phyloP scores from a whole-genome alignment of 1,284 basidiomycete species.

The Ceratobasidium sp. region DNA sequence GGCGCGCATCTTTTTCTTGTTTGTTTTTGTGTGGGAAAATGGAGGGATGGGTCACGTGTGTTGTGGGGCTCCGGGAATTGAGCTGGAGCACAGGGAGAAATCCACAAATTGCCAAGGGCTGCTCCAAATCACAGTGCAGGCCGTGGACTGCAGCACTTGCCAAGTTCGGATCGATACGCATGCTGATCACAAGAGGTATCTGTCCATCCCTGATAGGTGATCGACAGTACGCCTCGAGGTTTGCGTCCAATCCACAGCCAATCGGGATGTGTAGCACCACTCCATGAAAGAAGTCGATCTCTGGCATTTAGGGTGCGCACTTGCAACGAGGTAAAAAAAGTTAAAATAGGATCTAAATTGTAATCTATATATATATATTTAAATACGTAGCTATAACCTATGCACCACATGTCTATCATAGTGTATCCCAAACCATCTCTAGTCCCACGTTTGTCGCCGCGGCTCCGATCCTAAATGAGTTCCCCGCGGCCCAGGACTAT shows the following conservation, averaged over 20 bases:
- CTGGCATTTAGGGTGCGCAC: not conserved
- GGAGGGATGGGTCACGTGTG: constrained; percentile 11
- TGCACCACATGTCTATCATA: not conserved
- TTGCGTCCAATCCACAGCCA: not conserved
- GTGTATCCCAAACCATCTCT: constrained; percentile 3
- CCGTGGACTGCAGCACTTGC: not conserved
- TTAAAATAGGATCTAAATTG: not conserved
- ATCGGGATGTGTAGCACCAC: not conserved
- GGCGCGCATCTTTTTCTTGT: not conserved
- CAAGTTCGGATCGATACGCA: constrained; percentile 20
- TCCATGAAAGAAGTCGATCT: not conserved
- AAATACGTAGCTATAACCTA: not conserved
- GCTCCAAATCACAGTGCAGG: not conserved
- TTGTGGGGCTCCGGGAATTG: constrained; percentile 1
- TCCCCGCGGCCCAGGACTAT: not conserved
- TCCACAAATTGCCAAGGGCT: not conserved
- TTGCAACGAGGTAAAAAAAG: not conserved
- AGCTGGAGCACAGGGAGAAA: not conserved
- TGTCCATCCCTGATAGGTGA: not conserved
- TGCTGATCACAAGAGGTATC: not conserved
- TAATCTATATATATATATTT: not conserved
- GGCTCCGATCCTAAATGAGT: not conserved
- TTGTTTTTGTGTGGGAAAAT: constrained; percentile 5
- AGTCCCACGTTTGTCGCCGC: not conserved
- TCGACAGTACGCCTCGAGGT: not conserved